These are phyloP conservation scores for Aethionema arabicum DNA, from an alignment of 345 rosid genomes.

Conservation along the genomic window DNA sequence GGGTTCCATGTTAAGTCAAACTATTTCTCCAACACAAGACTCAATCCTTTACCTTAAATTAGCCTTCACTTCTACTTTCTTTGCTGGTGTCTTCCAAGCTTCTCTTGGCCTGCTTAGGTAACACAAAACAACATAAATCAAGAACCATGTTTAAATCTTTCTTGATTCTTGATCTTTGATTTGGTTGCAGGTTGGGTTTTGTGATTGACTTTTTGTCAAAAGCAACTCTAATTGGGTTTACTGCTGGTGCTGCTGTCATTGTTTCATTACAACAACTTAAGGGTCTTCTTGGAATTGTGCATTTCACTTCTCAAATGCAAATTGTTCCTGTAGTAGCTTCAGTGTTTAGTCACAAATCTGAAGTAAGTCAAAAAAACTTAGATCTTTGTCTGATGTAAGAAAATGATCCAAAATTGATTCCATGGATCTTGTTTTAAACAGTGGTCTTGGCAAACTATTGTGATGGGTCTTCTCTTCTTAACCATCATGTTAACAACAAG, in stretches of 20 bases:
- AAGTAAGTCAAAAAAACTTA: slow-evolving; percentile 43
- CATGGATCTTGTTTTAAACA: slow-evolving; percentile 33
- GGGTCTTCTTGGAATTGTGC: slow-evolving; percentile 92
- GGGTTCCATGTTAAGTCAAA: slow-evolving; percentile 90
- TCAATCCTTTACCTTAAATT: slow-evolving; percentile 68
- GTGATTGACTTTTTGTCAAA: slow-evolving; percentile 92
- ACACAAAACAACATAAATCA: background rate
- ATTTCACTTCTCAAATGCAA: slow-evolving; percentile 90
- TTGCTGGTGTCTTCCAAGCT: slow-evolving; percentile 94
- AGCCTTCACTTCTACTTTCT: slow-evolving; percentile 96
- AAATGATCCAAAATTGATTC: too few relatives aligned
- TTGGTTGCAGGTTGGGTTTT: slow-evolving; percentile 76
- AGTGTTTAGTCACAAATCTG: slow-evolving; percentile 51
- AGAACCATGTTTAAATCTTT: background rate
- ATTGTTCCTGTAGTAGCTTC: slow-evolving; percentile 62
- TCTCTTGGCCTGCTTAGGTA: slow-evolving; percentile 91
- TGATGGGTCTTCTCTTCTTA: slow-evolving; percentile 69
- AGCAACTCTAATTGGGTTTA: slow-evolving; percentile 94
- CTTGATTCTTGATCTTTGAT: too few relatives aligned
- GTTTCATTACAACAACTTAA: slow-evolving; percentile 93
- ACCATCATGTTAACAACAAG: slow-evolving; percentile 68
- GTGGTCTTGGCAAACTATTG: slow-evolving; percentile 95
- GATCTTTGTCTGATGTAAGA: background rate
- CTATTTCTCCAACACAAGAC: slow-evolving; percentile 63
- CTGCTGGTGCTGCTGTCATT: slow-evolving; percentile 96